Base-by-base conservation (phyloP, 2,329 filamentous ascomycete genomes). In the Epicoccum sorghinum region DNA sequence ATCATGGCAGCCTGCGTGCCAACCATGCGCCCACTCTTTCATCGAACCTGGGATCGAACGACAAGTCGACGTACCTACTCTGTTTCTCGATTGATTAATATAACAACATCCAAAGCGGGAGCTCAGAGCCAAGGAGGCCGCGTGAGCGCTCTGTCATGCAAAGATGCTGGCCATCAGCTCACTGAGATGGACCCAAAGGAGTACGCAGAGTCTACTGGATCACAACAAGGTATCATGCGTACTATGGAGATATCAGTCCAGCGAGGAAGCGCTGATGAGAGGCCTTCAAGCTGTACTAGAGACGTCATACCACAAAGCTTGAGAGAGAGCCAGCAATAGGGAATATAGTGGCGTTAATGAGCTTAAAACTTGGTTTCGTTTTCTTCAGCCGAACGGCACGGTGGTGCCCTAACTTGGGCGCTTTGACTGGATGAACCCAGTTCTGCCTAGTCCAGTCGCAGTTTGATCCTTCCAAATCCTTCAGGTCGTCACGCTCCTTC, bases 1-100 rank as follows among this genome's bases (percentile, higher is more conserved):
- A 53, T 60, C 27, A 60, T 55, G 44, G 50, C 58, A 5, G 51
- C 58, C 4, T 60, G 50, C 24, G 39, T 60, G n/a, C 51, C 51
- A 7, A 60, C 54, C 10, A 45, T 52, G 36, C 54, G 55, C 10
- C 54, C 58, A 2, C 38, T 58, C 12, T 60, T 60, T 24, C 29
- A 48, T 30, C 29, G 42, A 32, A 38, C 23, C 3, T 57, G 49
- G 57, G 40, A 43, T 27, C 46, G 42, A 41, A 52, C 24, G 9
- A 46, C 18, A 12, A 46, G 48, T 29, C 13, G 41, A 40, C 25
- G 46, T 18, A 29, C 6, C 25, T 27, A 45, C 5, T 45, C 36
- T 5, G 29, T 10, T 25, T 43, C 48, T 35, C 18, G 35, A 22
- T 52, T 35, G 7, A 29, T 7, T n/a, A 29, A 37, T 22, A 9